Evolutionary conservation across 139 green algal genomes (phyloP).

Genomic region (Closterium sp.): DNA sequence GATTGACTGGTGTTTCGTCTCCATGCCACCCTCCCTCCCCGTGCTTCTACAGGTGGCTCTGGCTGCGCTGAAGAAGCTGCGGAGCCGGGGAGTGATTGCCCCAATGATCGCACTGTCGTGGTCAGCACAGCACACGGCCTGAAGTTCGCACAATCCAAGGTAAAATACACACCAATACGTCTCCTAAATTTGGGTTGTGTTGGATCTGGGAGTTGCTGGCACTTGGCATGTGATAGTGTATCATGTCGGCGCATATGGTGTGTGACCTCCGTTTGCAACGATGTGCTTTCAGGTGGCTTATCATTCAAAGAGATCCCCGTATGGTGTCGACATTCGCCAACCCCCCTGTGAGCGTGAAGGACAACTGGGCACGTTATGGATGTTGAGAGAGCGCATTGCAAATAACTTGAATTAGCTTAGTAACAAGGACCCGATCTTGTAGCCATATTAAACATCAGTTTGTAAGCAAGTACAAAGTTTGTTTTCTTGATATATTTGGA

Average conservation of each 20-base stretch:
- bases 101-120: constrained; percentile 89
- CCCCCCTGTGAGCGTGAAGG: constrained; percentile 82
- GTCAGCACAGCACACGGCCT: constrained; percentile 96
- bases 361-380: constrained; percentile 96
- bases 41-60: constrained; percentile 74
- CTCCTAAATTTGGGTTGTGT: no score
- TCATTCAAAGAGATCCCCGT: constrained; percentile 79
- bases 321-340: constrained; percentile 82
- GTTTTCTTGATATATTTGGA: no score
- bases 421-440: no score
- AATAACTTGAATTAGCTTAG: not conserved
- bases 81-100: constrained; percentile 80
- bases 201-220: no score
- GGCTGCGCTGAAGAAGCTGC: constrained; percentile 91
- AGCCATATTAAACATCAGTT: no score
- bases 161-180: no score
- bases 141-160: constrained; percentile 97
- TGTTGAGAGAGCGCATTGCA: constrained; percentile 1
- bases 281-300: constrained; percentile 66
- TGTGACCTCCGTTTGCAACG: no score
- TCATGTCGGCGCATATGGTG: no score
- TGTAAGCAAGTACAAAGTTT: no score
- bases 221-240: no score
- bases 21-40: no score
- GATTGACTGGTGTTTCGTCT: no score